Evolutionary conservation across 805 yeast species (phyloP).

Genomic region (Metschnikowia corniflorae): DNA sequence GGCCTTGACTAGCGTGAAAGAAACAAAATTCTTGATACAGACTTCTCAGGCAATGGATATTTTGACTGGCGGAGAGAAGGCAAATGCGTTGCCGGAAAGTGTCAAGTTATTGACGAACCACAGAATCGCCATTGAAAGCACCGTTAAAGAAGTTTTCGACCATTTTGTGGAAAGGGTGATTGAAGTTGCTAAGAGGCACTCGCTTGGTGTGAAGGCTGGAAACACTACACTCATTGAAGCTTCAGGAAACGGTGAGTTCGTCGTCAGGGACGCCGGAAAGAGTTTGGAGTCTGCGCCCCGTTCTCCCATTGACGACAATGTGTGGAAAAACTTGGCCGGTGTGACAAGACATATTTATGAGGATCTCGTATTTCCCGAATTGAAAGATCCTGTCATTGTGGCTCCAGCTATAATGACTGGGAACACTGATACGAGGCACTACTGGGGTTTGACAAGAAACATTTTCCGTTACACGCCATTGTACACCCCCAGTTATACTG

Average conservation of each 20-base stretch:
- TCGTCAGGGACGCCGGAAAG: slow-evolving; percentile 21
- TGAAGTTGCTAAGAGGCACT: slow-evolving; percentile 44
- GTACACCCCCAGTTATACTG: slow-evolving; percentile 12
- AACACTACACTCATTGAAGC: slow-evolving; percentile 23
- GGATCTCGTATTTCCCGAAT: slow-evolving; percentile 22
- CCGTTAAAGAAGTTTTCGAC: slow-evolving; percentile 40
- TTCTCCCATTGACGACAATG: slow-evolving; percentile 35
- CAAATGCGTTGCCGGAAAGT: slow-evolving; percentile 73
- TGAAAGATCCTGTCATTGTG: slow-evolving; percentile 29
- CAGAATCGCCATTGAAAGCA: slow-evolving; percentile 58
- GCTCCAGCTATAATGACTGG: slow-evolving; percentile 54
- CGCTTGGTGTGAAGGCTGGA: slow-evolving; percentile 44
- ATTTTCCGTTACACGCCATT: slow-evolving; percentile 48
- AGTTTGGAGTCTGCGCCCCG: slow-evolving; percentile 51
- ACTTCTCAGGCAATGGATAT: slow-evolving; percentile 71
- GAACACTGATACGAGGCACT: slow-evolving; percentile 60
- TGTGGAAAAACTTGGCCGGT: slow-evolving; percentile 18
- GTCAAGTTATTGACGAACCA: slow-evolving; percentile 56
- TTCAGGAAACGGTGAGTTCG: slow-evolving; percentile 42
- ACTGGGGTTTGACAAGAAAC: slow-evolving; percentile 53
- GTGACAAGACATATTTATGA: slow-evolving; percentile 19
- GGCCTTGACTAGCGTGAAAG: slow-evolving; percentile 21
- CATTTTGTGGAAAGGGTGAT: slow-evolving; percentile 35
- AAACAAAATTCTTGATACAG: slow-evolving; percentile 40
- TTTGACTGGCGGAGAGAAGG: slow-evolving; percentile 68